Evolutionary conservation across 2,329 filamentous ascomycete species (phyloP), one percentile per base, ranked within the genome.

Genomic region (Fusarium lyarnte): DNA sequence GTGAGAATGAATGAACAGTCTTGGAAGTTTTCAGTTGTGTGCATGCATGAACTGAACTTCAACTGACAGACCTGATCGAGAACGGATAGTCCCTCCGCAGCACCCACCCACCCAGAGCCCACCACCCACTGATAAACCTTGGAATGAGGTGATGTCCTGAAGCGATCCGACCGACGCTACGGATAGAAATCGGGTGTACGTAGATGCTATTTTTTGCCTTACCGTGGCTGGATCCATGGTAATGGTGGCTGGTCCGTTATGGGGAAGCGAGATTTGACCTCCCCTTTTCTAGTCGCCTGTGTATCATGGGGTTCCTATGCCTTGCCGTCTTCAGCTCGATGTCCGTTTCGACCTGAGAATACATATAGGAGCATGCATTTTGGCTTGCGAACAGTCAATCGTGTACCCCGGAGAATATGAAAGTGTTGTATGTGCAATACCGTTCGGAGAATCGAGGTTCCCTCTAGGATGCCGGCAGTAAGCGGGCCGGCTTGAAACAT

Each of bases 241-340:
- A 39, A 47, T 52, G 33, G 59, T 72, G 65, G 60, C 64, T 70
- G 54, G 69, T 51, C 65, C 61, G 42, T 49, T 52, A 72, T 68
- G 70, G 71, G 42, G 67, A 76, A 76, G 74, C 74, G 74, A 76
- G 53, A 76, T 76, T 76, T 69, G 65, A 51, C 38, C 54, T 62
- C 69, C 61, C 52, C 45, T 66, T 75, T 74, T 45, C 41, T 47
- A 38, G 39, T 55, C n/a, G 23, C 27, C 11, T 55, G 42, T 33
- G 53, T 45, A 45, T 36, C 53, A 57, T 19, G 41, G 43, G 33
- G 17, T 39, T 36, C 27, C 43, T 57, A 41, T 49, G 33, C 36
- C 33, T 51, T 47, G 23, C 46, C 52, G 8, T 60, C 35, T 62
- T 63, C 33, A 53, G 63, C 21, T 49, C 33, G n/a, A 49, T 38